Percentiles rank a stretch among this genome's conserved stretches.
These are phyloP conservation scores for Blastocystis hominis DNA, from an alignment of 352 stramenopile genomes.

Conservation along the genomic window DNA sequence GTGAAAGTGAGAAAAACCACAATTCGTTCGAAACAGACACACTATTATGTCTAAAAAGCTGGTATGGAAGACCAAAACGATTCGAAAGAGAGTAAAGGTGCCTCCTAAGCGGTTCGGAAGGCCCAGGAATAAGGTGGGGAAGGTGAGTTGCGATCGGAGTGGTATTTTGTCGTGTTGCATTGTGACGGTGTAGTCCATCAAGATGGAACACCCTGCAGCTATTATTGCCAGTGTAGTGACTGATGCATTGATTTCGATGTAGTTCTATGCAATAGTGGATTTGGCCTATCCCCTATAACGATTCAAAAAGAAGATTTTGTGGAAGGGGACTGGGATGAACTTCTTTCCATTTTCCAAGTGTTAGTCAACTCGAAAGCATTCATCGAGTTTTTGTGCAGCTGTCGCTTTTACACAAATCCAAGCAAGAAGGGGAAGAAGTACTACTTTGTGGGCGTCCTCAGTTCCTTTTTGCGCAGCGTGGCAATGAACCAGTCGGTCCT, in stretches of 20 bases:
- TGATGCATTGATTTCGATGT: neutral
- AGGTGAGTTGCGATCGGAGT: neutral
- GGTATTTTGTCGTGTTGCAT: neutral
- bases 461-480: neutral
- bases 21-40: no score
- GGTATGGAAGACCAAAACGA: neutral
- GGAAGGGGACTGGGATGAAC: neutral
- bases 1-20: neutral
- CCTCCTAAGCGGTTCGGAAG: neutral
- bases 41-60: no score
- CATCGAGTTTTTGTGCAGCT: slow-evolving; percentile 31
- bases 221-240: neutral
- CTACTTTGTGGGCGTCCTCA: neutral
- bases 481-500: neutral
- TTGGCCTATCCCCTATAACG: neutral
- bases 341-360: neutral
- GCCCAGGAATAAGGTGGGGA: neutral
- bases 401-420: neutral
- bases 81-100: slow-evolving; percentile 22
- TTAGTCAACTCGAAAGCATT: slow-evolving; percentile 44
- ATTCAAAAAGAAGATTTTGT: neutral
- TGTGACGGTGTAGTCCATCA: neutral
- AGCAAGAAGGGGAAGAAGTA: neutral
- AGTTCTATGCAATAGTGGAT: neutral
- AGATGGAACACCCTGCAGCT: slow-evolving; percentile 7